Evolutionary conservation across 208 protist species (phyloP).

Genomic region (Novymonas esmeraldas): DNA sequence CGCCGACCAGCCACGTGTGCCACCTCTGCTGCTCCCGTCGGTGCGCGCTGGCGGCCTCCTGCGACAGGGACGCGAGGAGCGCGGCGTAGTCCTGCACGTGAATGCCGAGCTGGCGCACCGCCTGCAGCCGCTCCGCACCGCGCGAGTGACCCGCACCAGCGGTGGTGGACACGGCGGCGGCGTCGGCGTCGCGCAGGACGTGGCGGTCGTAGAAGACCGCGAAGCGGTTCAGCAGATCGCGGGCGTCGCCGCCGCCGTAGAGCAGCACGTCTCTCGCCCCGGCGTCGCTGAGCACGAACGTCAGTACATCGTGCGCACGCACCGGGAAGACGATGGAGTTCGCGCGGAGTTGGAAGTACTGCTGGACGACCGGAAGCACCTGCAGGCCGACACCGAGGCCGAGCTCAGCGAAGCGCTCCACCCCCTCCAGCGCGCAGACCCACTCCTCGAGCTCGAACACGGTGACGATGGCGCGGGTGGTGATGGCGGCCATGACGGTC

Average conservation of each 20-base stretch:
- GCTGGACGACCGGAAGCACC: conserved; percentile 68
- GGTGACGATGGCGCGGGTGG: conserved; percentile 75
- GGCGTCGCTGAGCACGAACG: conserved; percentile 57
- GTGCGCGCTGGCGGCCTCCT: conserved; percentile 31
- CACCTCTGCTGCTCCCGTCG: conserved; percentile 3
- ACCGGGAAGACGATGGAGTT: conserved; percentile 52
- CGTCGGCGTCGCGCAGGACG: conserved; percentile 5
- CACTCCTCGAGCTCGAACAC: conserved; percentile 81
- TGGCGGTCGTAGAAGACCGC: conserved; percentile 44
- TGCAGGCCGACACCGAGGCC: conserved; percentile 60
- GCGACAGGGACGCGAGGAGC: conserved; percentile 48
- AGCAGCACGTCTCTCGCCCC: conserved; percentile 41
- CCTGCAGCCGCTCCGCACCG: conserved; percentile 7
- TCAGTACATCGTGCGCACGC: conserved; percentile 44
- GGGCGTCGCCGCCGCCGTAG: conserved; percentile 57
- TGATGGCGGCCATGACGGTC: conserved; percentile 54
- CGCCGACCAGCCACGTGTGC: not conserved
- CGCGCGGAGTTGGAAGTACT: conserved; percentile 58
- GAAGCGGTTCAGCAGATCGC: conserved; percentile 70
- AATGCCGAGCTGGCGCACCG: conserved; percentile 62
- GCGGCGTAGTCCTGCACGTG: conserved; percentile 76
- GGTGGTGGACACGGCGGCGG: not conserved
- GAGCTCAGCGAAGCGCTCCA: conserved; percentile 58
- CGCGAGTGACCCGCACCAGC: not conserved
- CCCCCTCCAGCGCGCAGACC: conserved; percentile 52